phyloP scores from a whole-genome alignment of 2,329 filamentous ascomycete species.

The Ascocoryne sarcoides region DNA sequence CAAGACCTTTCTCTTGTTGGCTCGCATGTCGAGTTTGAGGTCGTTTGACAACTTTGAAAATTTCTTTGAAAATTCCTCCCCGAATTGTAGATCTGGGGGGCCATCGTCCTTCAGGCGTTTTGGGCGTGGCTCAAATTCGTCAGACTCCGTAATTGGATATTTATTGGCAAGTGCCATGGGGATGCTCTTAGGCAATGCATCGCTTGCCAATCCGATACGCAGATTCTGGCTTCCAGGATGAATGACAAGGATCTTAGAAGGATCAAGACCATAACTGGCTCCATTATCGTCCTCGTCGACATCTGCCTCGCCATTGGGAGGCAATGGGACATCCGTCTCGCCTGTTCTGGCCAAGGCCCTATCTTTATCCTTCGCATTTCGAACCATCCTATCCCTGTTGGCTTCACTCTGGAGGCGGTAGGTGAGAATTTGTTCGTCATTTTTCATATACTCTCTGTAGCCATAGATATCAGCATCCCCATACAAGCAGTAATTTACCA shows the following conservation, averaged over 20 bases:
- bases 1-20: constrained; percentile 87
- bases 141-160: constrained; percentile 70
- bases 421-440: constrained; percentile 91
- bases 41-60: constrained; percentile 80
- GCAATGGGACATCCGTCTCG: constrained; percentile 54
- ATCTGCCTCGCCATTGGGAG: constrained; percentile 45
- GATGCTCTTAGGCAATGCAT: constrained; percentile 87
- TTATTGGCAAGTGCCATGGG: constrained; percentile 86
- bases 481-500: not conserved
- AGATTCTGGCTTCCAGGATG: constrained; percentile 94
- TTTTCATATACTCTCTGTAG: constrained; percentile 86
- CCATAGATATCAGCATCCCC: no score
- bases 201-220: constrained; percentile 88
- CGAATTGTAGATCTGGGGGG: constrained; percentile 70
- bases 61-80: constrained; percentile 67
- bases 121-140: constrained; percentile 73
- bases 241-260: constrained; percentile 88
- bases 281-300: constrained; percentile 41
- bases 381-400: constrained; percentile 71
- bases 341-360: constrained; percentile 70
- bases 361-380: constrained; percentile 80
- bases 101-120: constrained; percentile 51
- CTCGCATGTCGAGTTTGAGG: constrained; percentile 81
- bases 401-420: constrained; percentile 84
- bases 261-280: constrained; percentile 55